Base-by-base conservation (phyloP, 176 grass and related monocot species). In the Themeda triandra region DNA sequence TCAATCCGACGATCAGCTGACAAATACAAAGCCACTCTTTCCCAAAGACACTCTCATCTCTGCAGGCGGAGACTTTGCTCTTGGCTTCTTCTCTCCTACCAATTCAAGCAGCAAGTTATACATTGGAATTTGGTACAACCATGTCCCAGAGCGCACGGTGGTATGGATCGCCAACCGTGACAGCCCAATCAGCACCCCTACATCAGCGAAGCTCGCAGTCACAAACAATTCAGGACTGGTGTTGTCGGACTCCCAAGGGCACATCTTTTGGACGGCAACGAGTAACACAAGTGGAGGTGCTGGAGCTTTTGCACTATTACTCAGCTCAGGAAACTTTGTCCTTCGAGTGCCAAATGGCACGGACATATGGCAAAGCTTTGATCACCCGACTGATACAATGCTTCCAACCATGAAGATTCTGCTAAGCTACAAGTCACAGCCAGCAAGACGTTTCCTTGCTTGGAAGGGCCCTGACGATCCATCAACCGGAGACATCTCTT, bases 111-210 rank as follows among this genome's bases (percentile, higher is more conserved):
- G 25, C 2, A 53, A 75, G 62, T 23, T 86, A 13, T 90, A 86
- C 64, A 13, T 78, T 10, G 54, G 78, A 14, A 37, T 86, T 46
- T 82, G 88, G 88, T 90, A 86, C 73, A 62, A 77, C 62, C 76
- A 71, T 8, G 65, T 86, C 27, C 35, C 74, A 6, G 21, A 35
- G 2, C 58, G 29, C 66, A 83, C 79, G 1, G 9, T 86, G 3
- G 60, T 90, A 23, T 90, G 84, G 84, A 27, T 86, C 6, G 67
- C 84, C 40, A 86, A 86, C 19, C 87, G 83, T 9, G 83, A 83
- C 21, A 76, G 8, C 25, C 83, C 90, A 3, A 83, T 92, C 23
- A 37, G 10, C 2, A 4, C 12, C 1, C 31, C 46, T 29, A 58
- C 80, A 5, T 58, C 86, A 5, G 60, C 75, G 0, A 42, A 46